phyloP scores from a whole-genome alignment of 2,329 filamentous ascomycete genomes.

The Polytolypa hystricis region DNA sequence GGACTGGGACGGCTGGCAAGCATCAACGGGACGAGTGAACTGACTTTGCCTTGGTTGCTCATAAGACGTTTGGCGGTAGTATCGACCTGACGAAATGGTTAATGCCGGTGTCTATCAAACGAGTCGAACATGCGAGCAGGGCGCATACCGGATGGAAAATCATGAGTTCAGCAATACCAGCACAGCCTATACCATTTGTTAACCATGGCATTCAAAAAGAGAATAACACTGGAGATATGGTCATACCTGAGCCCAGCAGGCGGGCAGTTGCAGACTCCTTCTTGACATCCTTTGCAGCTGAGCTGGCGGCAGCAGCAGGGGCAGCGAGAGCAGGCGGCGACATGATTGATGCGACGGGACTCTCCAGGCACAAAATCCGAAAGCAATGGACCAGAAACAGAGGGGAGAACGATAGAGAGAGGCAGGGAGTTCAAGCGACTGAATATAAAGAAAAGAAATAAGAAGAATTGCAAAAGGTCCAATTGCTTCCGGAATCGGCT shows the following conservation, averaged over 20 bases:
- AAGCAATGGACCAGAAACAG: neutral
- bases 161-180: slow-evolving; percentile 84
- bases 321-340: slow-evolving; percentile 36
- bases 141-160: slow-evolving; percentile 75
- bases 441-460: neutral
- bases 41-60: slow-evolving; percentile 81
- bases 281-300: slow-evolving; percentile 53
- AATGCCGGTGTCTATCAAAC: slow-evolving; percentile 11
- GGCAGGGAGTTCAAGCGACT: no score
- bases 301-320: slow-evolving; percentile 27
- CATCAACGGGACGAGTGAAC: slow-evolving; percentile 12
- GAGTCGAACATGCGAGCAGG: slow-evolving; percentile 2
- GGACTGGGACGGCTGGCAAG: neutral
- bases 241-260: slow-evolving; percentile 77
- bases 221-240: slow-evolving; percentile 19
- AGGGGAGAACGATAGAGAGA: neutral
- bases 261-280: slow-evolving; percentile 83
- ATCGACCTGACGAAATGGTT: slow-evolving; percentile 56
- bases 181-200: slow-evolving; percentile 52
- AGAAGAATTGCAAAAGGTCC: neutral
- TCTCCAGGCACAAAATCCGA: neutral
- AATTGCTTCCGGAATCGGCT: neutral
- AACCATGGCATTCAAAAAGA: slow-evolving; percentile 7
- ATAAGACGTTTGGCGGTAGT: slow-evolving; percentile 98
- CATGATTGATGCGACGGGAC: neutral